Base-by-base conservation (phyloP, 2,329 filamentous ascomycete species). In the Hypoxylon sp. region DNA sequence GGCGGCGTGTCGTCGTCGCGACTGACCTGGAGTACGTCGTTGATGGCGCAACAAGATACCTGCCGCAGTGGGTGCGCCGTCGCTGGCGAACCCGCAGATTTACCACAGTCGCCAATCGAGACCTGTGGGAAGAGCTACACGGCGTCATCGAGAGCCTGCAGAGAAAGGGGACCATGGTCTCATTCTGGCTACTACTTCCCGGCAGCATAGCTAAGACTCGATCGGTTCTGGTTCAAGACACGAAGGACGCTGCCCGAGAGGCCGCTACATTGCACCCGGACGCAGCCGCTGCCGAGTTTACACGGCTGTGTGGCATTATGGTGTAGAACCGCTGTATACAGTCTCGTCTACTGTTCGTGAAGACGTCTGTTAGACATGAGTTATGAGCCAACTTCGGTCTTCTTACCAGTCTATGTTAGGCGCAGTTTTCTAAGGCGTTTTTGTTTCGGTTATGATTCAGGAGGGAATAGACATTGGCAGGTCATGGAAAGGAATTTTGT, bases 21-120 rank as follows among this genome's bases (percentile, higher is more conserved):
- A 85, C 82, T 0, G 82, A 87, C 61, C 82, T 82, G 1, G 78
- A 81, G 53, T 86, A 86, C 59, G 79, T 86, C 6, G 80, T 80
- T 13, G 67, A 78, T 6, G 82, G 83, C 10, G 75, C 81, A 2
- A 83, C 81, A 2, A 57, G 69, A 21, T 83, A 80, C 79, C 65
- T 83, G 15, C 75, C 73, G 39, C 66, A 53, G 1, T 86, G 84
- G 84, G 73, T 78, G 24, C 68, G 63, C 19, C 78, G 80, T 27
- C 74, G 77, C 7, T 86, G 82, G 82, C 75, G 69, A 48, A 62
- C 70, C 0, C 73, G 77, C 0, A 66, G 39, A 10, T 54, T 27
- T 0, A 55, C 54, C 10, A 68, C 67, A 3, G 75, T 80, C 2
- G 76, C 78, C 44, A 85, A 85, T 62, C 72, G 76, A 37, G 82